Evolutionary conservation across 768 basidiomycete species (phyloP).

Genomic region (Lanmaoa rubissima): DNA sequence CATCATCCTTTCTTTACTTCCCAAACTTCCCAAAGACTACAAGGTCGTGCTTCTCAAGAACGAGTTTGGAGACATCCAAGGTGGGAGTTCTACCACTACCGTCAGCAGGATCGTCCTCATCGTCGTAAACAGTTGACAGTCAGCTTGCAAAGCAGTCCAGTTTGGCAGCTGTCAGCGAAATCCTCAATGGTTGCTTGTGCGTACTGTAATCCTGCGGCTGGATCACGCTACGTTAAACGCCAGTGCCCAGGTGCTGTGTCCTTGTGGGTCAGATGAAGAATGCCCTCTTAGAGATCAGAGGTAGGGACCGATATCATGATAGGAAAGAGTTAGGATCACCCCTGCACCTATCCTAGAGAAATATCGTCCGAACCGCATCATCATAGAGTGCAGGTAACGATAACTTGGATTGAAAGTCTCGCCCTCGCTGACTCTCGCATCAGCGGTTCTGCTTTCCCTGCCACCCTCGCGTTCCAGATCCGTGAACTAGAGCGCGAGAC

Average conservation of each 20-base stretch:
- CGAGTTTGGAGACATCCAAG: conserved; percentile 94
- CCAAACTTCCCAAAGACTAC: conserved; percentile 81
- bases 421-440: background rate
- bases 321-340: background rate
- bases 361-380: conserved; percentile 83
- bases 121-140: conserved; percentile 69
- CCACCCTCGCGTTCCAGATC: conserved; percentile 92
- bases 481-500: conserved; percentile 85
- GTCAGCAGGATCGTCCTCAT: background rate
- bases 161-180: conserved; percentile 86
- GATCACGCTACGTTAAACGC: background rate
- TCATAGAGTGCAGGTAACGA: conserved; percentile 90
- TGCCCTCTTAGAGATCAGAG: conserved; percentile 84
- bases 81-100: conserved; percentile 34
- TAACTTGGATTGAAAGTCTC: background rate
- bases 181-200: conserved; percentile 94
- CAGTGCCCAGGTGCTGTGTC: conserved; percentile 72
- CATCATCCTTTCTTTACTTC: conserved; percentile 79
- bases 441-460: conserved; percentile 94
- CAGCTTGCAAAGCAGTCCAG: conserved; percentile 84
- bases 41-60: conserved; percentile 92
- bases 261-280: conserved; percentile 94
- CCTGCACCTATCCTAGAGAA: conserved; percentile 52
- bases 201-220: conserved; percentile 5
- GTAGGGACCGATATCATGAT: conserved; percentile 35